Evolutionary conservation across 495 filamentous ascomycete genomes (phyloP), one percentile per base, ranked within the genome.

Genomic region (Parathielavia hyrcaniae): DNA sequence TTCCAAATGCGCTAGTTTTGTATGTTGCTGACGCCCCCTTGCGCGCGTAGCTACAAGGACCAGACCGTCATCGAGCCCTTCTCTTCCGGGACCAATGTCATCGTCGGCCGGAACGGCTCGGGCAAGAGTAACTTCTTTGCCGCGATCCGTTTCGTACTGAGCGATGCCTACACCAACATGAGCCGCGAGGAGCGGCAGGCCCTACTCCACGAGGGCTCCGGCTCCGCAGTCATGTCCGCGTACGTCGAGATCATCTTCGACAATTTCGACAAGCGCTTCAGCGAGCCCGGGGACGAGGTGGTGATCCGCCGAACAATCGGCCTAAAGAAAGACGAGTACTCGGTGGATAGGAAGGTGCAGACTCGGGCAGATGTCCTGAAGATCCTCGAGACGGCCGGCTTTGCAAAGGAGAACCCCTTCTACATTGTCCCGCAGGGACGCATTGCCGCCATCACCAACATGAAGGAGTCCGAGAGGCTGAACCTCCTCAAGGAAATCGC

Each of bases 121-220:
- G 93, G 93, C 65, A 99, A 99, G 79, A 96, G 90, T 71, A 99
- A 99, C 76, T 99, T 99, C 83, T 99, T 99, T 73, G 93, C 92
- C 43, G 93, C 93, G 34, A 97, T 99, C 75, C 91, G 91, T 20
- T 99, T 99, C 71, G 93, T 97, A 23, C 86, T 99, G 59, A 93
- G 91, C 70, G 91, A 98, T 85, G 91, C 89, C 53, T 99, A 99
- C 73, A 92, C 88, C 20, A 89, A 96, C 69, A 89, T 99, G 83
- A 89, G 86, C 48, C 85, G 93, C 60, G 95, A 99, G 70, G 92
- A 97, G 79, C 90, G 93, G 32, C 88, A 95, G 71, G 91, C 89
- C 26, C 83, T 99, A 11, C 80, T 99, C 5, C 93, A 98, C 69
- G 93, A 99, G 80, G 93, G 93, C 38, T 92, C 92, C 2, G 93